Percentiles rank a stretch among this genome's conserved stretches.
Evolutionary conservation across 129 eudicot genomes (phyloP).

Genomic region (Flaveria trinervia): DNA sequence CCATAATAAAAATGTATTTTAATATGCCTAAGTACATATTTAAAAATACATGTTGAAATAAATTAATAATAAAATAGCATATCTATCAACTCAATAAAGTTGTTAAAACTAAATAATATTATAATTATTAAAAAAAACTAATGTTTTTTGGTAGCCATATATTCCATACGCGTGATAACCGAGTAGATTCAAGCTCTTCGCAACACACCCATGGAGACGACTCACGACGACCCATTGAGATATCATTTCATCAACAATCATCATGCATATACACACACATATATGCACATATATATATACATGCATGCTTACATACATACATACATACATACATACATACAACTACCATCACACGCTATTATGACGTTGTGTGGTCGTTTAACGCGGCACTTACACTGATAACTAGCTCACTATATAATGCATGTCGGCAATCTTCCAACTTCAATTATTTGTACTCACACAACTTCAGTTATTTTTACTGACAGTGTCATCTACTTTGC

Average conservation of each 20-base stretch:
- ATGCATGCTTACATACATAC: not conserved
- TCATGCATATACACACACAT: not conserved
- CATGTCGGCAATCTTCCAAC: slow-evolving; percentile 17
- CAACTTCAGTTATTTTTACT: slow-evolving; percentile 24
- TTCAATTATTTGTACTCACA: slow-evolving; percentile 10
- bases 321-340: not conserved
- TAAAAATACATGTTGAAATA: too few relatives aligned
- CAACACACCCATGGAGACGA: slow-evolving; percentile 20
- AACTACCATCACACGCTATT: too few relatives aligned
- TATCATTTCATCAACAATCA: not conserved
- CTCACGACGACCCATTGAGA: slow-evolving; percentile 8
- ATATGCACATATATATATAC: not conserved
- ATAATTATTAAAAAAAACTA: too few relatives aligned
- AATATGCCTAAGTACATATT: too few relatives aligned
- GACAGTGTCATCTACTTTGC: too few relatives aligned
- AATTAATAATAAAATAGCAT: too few relatives aligned
- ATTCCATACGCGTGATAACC: slow-evolving; percentile 23
- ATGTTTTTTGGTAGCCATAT: not conserved
- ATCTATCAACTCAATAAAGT: too few relatives aligned
- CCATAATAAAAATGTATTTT: too few relatives aligned
- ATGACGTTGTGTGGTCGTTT: slow-evolving; percentile 19
- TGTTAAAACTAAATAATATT: too few relatives aligned
- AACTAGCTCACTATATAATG: not conserved
- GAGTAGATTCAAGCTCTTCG: slow-evolving; percentile 25
- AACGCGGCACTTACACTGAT: slow-evolving; percentile 35